Conservation (phyloP, 371 early-diverging fungal species). For the Saksenaea vasiformis region DNA sequence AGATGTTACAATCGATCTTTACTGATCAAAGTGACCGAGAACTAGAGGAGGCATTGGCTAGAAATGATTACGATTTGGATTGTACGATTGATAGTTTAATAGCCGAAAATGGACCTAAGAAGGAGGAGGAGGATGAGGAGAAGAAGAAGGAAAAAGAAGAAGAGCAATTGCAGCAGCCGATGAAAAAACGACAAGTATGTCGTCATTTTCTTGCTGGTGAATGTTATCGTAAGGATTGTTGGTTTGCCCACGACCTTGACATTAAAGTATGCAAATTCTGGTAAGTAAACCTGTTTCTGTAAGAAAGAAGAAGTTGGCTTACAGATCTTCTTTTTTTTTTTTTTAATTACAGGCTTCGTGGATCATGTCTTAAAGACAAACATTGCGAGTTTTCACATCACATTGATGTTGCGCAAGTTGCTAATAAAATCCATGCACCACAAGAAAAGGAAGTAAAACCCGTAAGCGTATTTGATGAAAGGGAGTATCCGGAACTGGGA, state of each 20-base stretch:
- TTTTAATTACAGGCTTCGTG: conserved; percentile 52
- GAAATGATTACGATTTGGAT: conserved; percentile 55
- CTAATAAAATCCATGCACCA: conserved; percentile 28
- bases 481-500: conserved; percentile 33
- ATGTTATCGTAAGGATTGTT: conserved; percentile 78
- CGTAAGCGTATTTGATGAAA: conserved; percentile 20
- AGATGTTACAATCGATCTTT: conserved; percentile 58
- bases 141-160: no score
- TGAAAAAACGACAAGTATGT: conserved; percentile 61
- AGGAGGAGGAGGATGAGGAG: background rate
- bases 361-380: conserved; percentile 70
- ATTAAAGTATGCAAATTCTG: conserved; percentile 76
- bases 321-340: background rate
- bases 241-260: conserved; percentile 80
- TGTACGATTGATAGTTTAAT: conserved; percentile 38
- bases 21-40: conserved; percentile 49
- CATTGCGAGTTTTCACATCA: conserved; percentile 67
- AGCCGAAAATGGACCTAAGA: conserved; percentile 6
- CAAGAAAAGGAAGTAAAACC: conserved; percentile 2
- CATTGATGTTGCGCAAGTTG: conserved; percentile 49
- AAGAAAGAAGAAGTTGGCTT: no score
- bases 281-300: conserved; percentile 28
- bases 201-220: conserved; percentile 77
- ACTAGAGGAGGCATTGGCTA: conserved; percentile 43
- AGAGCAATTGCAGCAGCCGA: no score